Evolutionary conservation across 345 rosid species (phyloP).

Genomic region (Pseudoturritis turrita): DNA sequence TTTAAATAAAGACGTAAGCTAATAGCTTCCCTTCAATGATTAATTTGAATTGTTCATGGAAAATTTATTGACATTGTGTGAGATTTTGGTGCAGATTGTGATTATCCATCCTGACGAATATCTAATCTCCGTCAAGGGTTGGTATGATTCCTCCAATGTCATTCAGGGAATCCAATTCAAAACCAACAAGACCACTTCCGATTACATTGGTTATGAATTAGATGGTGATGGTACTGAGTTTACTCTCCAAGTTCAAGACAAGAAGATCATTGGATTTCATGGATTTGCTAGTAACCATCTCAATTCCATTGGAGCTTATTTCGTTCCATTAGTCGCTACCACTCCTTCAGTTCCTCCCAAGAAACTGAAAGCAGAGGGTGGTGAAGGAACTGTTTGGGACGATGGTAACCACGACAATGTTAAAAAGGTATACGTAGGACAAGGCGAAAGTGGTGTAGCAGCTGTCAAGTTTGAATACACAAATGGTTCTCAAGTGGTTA

Average conservation of each 20-base stretch:
- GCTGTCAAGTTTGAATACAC: constrained; percentile 25
- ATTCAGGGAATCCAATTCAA: constrained; percentile 19
- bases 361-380: constrained; percentile 27
- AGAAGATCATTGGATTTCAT: constrained; percentile 32
- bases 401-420: constrained; percentile 23
- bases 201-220: neutral
- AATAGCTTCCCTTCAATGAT: too few relatives aligned
- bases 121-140: constrained; percentile 20
- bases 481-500: constrained; percentile 9
- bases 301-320: constrained; percentile 31
- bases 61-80: neutral
- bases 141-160: constrained; percentile 10
- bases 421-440: constrained; percentile 20
- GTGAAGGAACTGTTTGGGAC: constrained; percentile 31
- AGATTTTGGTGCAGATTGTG: neutral
- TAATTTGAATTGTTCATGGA: too few relatives aligned
- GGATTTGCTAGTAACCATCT: constrained; percentile 12
- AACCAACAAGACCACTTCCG: neutral
- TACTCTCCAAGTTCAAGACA: constrained; percentile 20
- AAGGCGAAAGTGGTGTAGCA: constrained; percentile 11
- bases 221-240: constrained; percentile 5
- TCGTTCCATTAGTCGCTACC: neutral
- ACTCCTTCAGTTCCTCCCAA: neutral
- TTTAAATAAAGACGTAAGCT: neutral
- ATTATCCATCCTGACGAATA: constrained; percentile 18